phyloP scores from a whole-genome alignment of 2,329 filamentous ascomycete genomes.

The Cytospora leucostoma region DNA sequence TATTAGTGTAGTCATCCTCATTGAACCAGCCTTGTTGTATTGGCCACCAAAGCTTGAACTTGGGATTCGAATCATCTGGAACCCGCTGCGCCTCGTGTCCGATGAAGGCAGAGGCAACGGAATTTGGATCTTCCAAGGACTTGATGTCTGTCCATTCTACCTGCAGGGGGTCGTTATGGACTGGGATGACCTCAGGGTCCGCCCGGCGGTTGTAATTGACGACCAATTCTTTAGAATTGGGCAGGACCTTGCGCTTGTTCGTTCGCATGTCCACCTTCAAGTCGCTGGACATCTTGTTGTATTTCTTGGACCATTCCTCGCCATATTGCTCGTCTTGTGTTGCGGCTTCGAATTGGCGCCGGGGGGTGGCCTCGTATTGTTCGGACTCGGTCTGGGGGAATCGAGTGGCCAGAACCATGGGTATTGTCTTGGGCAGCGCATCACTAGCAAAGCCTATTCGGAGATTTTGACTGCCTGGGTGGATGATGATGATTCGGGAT shows the following conservation, averaged over 20 bases:
- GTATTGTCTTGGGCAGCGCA: conserved; percentile 88
- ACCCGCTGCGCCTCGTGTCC: conserved; percentile 82
- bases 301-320: conserved; percentile 75
- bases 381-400: conserved; percentile 80
- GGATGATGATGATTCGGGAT: conserved; percentile 91
- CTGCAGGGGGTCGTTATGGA: conserved; percentile 91
- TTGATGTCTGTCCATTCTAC: conserved; percentile 93
- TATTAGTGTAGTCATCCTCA: conserved; percentile 81
- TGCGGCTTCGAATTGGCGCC: conserved; percentile 63
- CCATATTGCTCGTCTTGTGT: conserved; percentile 80
- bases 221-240: conserved; percentile 96
- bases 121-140: conserved; percentile 64
- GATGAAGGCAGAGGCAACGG: conserved; percentile 66
- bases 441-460: conserved; percentile 95
- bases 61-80: conserved; percentile 83
- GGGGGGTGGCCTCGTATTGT: conserved; percentile 75
- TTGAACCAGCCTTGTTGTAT: conserved; percentile 85
- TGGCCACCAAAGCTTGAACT: conserved; percentile 93
- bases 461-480: conserved; percentile 92
- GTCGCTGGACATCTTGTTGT: conserved; percentile 79
- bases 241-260: conserved; percentile 91
- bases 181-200: conserved; percentile 81
- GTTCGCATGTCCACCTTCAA: conserved; percentile 87
- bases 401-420: conserved; percentile 86
- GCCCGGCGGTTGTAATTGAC: conserved; percentile 89